phyloP scores from a whole-genome alignment of 345 rosid genomes.

The Rhizophora apiculata region DNA sequence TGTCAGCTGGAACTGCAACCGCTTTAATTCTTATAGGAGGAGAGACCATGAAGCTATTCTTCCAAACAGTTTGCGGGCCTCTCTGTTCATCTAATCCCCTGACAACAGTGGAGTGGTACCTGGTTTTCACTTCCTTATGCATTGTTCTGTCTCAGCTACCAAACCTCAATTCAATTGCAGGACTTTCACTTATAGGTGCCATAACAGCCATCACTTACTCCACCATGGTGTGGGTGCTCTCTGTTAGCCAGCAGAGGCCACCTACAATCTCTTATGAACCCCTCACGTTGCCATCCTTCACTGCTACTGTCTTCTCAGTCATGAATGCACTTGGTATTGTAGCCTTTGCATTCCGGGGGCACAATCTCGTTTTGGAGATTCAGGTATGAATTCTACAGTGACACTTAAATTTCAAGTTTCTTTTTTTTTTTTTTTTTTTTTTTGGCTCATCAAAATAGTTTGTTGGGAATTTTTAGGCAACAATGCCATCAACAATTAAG shows the following conservation, averaged over 20 bases:
- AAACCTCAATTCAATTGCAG: constrained; percentile 93
- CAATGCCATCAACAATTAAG: constrained; percentile 97
- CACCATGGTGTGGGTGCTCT: constrained; percentile 96
- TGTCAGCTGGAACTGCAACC: constrained; percentile 96
- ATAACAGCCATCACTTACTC: constrained; percentile 87
- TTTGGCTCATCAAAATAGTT: not conserved
- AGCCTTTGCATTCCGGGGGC: constrained; percentile 94
- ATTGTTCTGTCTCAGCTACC: constrained; percentile 96
- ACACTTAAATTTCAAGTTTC: not conserved
- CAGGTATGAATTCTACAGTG: constrained; percentile 46
- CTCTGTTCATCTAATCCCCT: constrained; percentile 80
- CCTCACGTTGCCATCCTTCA: constrained; percentile 52
- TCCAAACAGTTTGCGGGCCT: constrained; percentile 91
- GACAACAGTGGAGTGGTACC: constrained; percentile 93
- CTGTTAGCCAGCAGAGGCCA: constrained; percentile 90
- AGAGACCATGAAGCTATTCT: constrained; percentile 90
- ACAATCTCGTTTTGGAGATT: constrained; percentile 83
- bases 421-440: not conserved
- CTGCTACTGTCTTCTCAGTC: constrained; percentile 62
- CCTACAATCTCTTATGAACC: constrained; percentile 73
- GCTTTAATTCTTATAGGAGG: constrained; percentile 91
- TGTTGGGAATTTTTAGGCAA: constrained; percentile 47
- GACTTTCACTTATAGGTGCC: constrained; percentile 91
- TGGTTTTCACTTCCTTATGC: constrained; percentile 91
- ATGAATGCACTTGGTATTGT: constrained; percentile 92